phyloP scores from a whole-genome alignment of 2,329 filamentous ascomycete genomes.

The Sporothrix phasma region DNA sequence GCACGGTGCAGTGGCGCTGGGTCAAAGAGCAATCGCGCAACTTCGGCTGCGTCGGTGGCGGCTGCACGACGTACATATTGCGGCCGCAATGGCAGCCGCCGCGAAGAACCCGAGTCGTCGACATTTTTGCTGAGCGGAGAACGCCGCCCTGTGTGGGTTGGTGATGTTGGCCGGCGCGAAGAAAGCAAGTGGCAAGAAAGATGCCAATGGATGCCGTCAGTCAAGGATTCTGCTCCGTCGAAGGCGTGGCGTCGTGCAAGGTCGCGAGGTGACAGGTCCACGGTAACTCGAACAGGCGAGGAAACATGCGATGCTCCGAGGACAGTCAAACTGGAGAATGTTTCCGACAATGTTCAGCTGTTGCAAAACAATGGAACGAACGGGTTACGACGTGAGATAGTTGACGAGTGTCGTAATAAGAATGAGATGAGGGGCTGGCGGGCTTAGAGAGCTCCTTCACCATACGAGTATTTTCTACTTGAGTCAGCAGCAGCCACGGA shows the following conservation, averaged over 20 bases:
- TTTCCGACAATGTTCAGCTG: not conserved
- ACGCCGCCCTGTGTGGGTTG: not conserved
- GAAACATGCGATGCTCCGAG: not conserved
- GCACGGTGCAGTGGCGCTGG: constrained; percentile 60
- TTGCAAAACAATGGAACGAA: not conserved
- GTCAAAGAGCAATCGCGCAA: constrained; percentile 65
- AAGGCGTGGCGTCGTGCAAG: not conserved
- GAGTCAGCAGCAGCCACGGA: not conserved
- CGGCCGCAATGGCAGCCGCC: constrained; percentile 80
- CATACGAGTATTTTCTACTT: too few species aligned
- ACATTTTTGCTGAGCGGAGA: not conserved
- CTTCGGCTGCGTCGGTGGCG: constrained; percentile 49
- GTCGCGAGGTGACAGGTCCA: not conserved
- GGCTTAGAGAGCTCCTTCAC: not conserved
- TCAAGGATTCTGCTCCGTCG: not conserved
- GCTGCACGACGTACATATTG: constrained; percentile 66
- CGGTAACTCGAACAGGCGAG: not conserved
- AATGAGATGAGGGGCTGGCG: not conserved
- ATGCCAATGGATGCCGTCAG: not conserved
- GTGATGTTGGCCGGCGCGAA: not conserved
- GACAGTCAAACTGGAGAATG: not conserved
- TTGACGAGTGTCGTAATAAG: not conserved
- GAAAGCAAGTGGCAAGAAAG: too few species aligned
- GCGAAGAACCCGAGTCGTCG: constrained; percentile 44
- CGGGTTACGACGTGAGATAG: too few species aligned